Conservation (phyloP, 495 filamentous ascomycete species). For the Xylaria curta region DNA sequence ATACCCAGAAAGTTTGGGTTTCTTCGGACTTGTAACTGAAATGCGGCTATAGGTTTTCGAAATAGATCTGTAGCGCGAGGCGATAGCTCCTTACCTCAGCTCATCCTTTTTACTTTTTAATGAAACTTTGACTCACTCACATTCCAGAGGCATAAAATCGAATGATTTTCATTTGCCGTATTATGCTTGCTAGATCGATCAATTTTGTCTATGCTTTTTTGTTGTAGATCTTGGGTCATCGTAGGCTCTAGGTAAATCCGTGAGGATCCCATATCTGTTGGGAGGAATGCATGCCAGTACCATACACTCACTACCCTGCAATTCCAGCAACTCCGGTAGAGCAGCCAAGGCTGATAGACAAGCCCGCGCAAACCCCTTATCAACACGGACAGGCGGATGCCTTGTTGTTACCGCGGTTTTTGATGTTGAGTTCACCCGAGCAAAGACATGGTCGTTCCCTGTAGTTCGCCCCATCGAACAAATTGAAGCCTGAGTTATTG, state of each 20-base stretch:
- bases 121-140: not conserved
- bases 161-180: not conserved
- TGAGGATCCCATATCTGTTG: conserved; percentile 27
- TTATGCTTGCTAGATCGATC: not conserved
- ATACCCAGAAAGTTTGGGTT: not conserved
- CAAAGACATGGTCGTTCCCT: conserved; percentile 26
- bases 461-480: conserved; percentile 12
- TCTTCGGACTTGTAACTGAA: not conserved
- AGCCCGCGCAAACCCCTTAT: conserved; percentile 15
- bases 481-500: conserved; percentile 6
- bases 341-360: conserved; percentile 25
- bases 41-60: conserved; percentile 1
- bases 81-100: conserved; percentile 18
- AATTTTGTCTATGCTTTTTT: conserved; percentile 9
- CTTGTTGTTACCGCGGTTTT: conserved; percentile 6
- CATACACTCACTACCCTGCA: conserved; percentile 6
- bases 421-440: conserved; percentile 11
- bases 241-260: conserved; percentile 16
- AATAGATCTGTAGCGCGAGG: conserved; percentile 1
- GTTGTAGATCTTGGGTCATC: conserved; percentile 25
- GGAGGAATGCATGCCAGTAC: conserved; percentile 20
- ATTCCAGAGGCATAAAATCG: not conserved
- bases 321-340: conserved; percentile 25
- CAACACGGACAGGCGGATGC: conserved; percentile 18
- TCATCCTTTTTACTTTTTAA: conserved; percentile 14